Evolutionary conservation across 2,329 filamentous ascomycete genomes (phyloP), one percentile per base, ranked within the genome.

Genomic region (Orbilia quercus): DNA sequence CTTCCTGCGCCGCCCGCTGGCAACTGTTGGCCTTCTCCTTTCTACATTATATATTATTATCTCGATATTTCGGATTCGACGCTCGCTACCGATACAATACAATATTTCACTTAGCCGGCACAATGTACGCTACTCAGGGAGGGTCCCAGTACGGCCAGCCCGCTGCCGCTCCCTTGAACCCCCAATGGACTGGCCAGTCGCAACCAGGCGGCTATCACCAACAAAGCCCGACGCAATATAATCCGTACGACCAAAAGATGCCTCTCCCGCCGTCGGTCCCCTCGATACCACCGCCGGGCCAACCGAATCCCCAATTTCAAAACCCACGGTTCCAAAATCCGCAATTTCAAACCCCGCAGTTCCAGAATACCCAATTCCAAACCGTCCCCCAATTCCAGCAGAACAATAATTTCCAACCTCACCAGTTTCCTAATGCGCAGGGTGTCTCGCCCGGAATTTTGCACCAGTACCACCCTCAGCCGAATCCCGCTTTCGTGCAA

Each of bases 101-200:
- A n/a, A n/a, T n/a, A n/a, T n/a, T n/a, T 31, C 28, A 31, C 28
- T 31, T 31, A 4, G 9, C 28, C n/a, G 9, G 23, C 36, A 18
- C 40, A 11, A 73, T 73, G 69, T 73, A 73, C 48, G 22, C 69
- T n/a, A 28, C 69, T 45, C 67, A 72, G 47, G 60, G 50, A 55
- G 6, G 67, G 67, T 73, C 65, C 54, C 48, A 60, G 34, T 55
- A 62, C 16, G 34, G 42, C 3, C 69, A 60, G 34, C 57, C 44
- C n/a, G n/a, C n/a, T 20, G 40, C 55, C 6, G 42, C 57, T 14
- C 51, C 69, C 9, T 22, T 66, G 54, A 36, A 53, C 12, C 51
- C 53, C n/a, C 69, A 73, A 66, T 73, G 69, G 69, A 38, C 60
- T 22, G 69, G 69, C 22, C 69, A 66, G 50, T 66, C 69, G 34